These are phyloP conservation scores for Pseudogymnoascus sp. DNA, from an alignment of 2,329 filamentous ascomycete species.

Conservation along the genomic window DNA sequence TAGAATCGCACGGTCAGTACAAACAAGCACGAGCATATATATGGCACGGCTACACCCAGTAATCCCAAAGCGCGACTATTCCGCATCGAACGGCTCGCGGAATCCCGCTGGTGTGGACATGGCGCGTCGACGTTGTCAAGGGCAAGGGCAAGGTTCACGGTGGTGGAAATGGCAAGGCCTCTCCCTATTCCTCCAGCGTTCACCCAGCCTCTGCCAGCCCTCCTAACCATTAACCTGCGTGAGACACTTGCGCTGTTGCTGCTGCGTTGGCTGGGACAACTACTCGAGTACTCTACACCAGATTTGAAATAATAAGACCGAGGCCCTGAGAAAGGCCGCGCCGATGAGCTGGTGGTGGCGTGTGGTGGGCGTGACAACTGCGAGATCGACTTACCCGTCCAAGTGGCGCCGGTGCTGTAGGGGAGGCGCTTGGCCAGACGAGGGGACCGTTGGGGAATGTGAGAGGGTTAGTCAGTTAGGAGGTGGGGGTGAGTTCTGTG, in stretches of 20 bases:
- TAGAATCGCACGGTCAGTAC: background rate
- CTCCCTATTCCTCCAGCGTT: background rate
- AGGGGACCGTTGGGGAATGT: background rate
- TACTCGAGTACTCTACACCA: background rate
- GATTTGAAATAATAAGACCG: conserved; percentile 5
- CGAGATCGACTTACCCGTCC: conserved; percentile 3
- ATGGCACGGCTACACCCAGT: background rate
- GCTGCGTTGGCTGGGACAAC: background rate
- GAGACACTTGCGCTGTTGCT: background rate
- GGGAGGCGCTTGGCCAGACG: background rate
- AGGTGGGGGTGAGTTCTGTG: background rate
- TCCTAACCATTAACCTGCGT: background rate
- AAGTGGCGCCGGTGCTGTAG: background rate
- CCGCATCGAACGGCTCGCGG: background rate
- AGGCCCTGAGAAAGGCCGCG: background rate
- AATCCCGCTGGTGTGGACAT: background rate
- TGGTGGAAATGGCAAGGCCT: background rate
- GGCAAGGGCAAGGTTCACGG: background rate
- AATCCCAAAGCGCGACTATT: background rate
- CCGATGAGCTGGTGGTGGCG: background rate
- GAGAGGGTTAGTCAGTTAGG: background rate
- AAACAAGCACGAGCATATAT: background rate
- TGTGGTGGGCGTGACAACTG: background rate
- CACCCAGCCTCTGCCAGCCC: background rate
- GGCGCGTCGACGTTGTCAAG: background rate